Conservation (phyloP, 805 yeast genomes). For the Torulaspora microellipsoides region DNA sequence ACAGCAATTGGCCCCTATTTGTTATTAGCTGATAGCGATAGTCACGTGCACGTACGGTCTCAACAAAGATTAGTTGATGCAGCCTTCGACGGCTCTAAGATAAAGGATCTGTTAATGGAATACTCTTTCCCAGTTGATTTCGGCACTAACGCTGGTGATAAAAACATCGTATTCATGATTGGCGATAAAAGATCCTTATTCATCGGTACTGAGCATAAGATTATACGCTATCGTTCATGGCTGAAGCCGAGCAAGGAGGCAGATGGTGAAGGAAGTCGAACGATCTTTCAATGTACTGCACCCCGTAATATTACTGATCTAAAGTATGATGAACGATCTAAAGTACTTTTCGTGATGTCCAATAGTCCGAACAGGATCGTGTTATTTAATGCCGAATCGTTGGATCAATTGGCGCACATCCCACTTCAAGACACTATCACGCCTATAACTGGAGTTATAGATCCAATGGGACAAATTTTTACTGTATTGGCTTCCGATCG, state of each 20-base stretch:
- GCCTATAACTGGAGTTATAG: conserved; percentile 29
- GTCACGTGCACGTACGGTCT: conserved; percentile 29
- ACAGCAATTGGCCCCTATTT: conserved; percentile 14
- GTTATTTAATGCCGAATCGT: conserved; percentile 15
- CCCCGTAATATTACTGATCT: conserved; percentile 30
- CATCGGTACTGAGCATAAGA: conserved; percentile 24
- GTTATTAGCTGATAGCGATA: conserved; percentile 21
- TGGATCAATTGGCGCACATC: conserved; percentile 16
- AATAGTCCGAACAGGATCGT: conserved; percentile 22
- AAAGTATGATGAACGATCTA: conserved; percentile 18
- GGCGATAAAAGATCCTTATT: conserved; percentile 15
- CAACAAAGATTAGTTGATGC: conserved; percentile 26
- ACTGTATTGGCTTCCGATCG: conserved; percentile 27
- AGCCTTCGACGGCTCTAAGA: conserved; percentile 26
- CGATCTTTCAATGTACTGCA: conserved; percentile 14
- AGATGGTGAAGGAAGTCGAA: background rate
- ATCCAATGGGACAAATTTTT: conserved; percentile 27
- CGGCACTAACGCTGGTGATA: conserved; percentile 8
- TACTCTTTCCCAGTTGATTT: conserved; percentile 6
- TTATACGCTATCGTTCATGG: conserved; percentile 20
- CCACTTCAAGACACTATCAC: conserved; percentile 13
- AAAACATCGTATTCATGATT: conserved; percentile 15
- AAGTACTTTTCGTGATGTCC: conserved; percentile 22
- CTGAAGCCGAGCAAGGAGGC: conserved; percentile 4
- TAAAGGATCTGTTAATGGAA: conserved; percentile 13